These are phyloP conservation scores for Acaromyces ingoldii DNA, from an alignment of 1,284 basidiomycete genomes.

Conservation along the genomic window DNA sequence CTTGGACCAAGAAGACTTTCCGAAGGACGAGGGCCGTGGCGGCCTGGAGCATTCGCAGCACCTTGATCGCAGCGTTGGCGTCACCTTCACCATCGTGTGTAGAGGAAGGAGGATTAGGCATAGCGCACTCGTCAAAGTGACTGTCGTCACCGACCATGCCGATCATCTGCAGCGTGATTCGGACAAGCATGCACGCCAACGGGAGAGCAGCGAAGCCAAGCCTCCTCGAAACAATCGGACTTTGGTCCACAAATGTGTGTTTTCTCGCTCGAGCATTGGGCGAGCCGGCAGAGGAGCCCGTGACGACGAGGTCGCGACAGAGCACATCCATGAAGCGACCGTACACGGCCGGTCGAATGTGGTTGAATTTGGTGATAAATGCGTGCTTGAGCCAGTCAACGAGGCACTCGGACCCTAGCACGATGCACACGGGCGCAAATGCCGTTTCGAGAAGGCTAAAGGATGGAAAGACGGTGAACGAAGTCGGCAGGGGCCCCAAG, in stretches of 20 bases:
- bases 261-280: constrained; percentile 45
- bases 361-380: constrained; percentile 92
- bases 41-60: neutral
- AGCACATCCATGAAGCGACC: constrained; percentile 93
- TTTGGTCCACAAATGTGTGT: constrained; percentile 89
- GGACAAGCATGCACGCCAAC: constrained; percentile 80
- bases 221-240: constrained; percentile 84
- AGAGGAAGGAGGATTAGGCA: constrained; percentile 10
- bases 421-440: constrained; percentile 84
- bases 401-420: constrained; percentile 83
- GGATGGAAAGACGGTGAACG: constrained; percentile 52
- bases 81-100: neutral
- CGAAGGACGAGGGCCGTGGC: neutral
- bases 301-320: constrained; percentile 84
- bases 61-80: neutral
- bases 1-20: constrained; percentile 9
- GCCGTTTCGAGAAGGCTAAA: constrained; percentile 70
- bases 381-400: constrained; percentile 99
- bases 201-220: constrained; percentile 91
- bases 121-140: constrained; percentile 52
- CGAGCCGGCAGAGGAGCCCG: constrained; percentile 54
- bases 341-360: constrained; percentile 86
- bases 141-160: constrained; percentile 59
- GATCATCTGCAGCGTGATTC: constrained; percentile 75
- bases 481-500: constrained; percentile 57